Evolutionary conservation across 768 basidiomycete species (phyloP).

Genomic region (Pulveroboletus sp.): DNA sequence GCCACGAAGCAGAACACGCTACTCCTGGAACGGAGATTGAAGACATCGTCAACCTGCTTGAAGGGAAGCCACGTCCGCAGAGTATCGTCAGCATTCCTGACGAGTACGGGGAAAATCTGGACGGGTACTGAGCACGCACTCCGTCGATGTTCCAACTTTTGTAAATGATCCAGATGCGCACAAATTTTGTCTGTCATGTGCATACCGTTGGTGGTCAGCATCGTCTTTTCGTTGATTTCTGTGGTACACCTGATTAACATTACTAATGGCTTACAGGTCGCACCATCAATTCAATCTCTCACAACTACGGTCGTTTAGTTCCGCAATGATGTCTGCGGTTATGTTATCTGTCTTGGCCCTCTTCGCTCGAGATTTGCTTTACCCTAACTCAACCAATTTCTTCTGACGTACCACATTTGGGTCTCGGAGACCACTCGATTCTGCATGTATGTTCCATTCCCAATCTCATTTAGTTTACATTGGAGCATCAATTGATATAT

Average conservation of each 20-base stretch:
- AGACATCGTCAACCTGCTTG: slow-evolving; percentile 66
- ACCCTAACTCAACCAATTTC: neutral
- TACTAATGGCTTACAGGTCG: neutral
- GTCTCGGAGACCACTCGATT: slow-evolving; percentile 7
- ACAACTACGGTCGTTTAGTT: slow-evolving; percentile 33
- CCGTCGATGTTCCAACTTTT: slow-evolving; percentile 4
- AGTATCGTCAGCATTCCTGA: slow-evolving; percentile 52
- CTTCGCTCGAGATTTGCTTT: slow-evolving; percentile 12
- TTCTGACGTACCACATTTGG: slow-evolving; percentile 2
- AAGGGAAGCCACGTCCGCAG: slow-evolving; percentile 43
- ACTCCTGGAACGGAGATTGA: slow-evolving; percentile 47
- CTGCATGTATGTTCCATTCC: slow-evolving; percentile 5
- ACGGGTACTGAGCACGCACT: slow-evolving; percentile 42
- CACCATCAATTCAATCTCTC: slow-evolving; percentile 23
- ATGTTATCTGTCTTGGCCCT: slow-evolving; percentile 21
- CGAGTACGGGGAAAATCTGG: slow-evolving; percentile 53
- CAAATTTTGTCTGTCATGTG: slow-evolving; percentile 23
- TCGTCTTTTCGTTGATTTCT: neutral
- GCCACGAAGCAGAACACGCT: neutral
- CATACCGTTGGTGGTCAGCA: slow-evolving; percentile 21
- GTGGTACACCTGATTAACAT: neutral
- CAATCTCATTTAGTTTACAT: slow-evolving; percentile 12
- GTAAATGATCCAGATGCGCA: slow-evolving; percentile 24
- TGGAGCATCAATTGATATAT: slow-evolving; percentile 15
- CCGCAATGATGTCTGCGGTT: slow-evolving; percentile 22